Percentiles rank a stretch among this genome's conserved stretches.
phyloP scores from a whole-genome alignment of 495 filamentous ascomycete species.

The Halenospora varia region DNA sequence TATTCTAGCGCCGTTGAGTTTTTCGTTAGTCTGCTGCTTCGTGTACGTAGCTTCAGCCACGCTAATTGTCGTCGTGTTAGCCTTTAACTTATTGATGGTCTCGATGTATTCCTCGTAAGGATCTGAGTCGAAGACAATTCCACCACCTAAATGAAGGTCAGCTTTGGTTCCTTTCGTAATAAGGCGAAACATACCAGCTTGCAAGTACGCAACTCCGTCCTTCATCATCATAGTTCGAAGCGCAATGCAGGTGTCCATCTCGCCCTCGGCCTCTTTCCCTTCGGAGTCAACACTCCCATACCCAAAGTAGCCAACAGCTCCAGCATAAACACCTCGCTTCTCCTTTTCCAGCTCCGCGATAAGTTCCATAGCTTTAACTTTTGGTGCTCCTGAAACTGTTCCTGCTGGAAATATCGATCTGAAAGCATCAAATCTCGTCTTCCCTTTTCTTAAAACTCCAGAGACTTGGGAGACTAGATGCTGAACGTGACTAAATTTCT shows the following conservation, averaged over 20 bases:
- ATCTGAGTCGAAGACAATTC: constrained; percentile 95
- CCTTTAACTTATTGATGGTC: constrained; percentile 93
- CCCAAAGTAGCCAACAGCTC: constrained; percentile 93
- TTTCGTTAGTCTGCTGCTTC: constrained; percentile 15
- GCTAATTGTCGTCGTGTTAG: constrained; percentile 82
- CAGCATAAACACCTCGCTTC: constrained; percentile 92
- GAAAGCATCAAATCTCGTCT: constrained; percentile 94
- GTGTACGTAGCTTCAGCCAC: constrained; percentile 76
- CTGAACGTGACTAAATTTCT: constrained; percentile 95
- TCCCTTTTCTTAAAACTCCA: constrained; percentile 72
- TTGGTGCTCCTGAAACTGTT: constrained; percentile 90
- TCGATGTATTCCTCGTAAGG: constrained; percentile 92
- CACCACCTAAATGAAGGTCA: constrained; percentile 56
- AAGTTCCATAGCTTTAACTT: constrained; percentile 93
- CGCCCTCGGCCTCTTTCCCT: constrained; percentile 56
- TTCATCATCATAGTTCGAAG: constrained; percentile 94
- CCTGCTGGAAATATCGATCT: constrained; percentile 94
- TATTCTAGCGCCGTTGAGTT: neutral
- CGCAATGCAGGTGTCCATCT: constrained; percentile 99
- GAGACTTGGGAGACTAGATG: constrained; percentile 94
- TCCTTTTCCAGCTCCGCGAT: constrained; percentile 92
- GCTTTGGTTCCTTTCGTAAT: neutral
- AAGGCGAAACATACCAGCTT: constrained; percentile 55
- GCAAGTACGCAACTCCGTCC: constrained; percentile 84
- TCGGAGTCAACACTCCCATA: constrained; percentile 52